Percentiles rank a stretch among this genome's conserved stretches.
These are phyloP conservation scores for Fusarium chuoi DNA, from an alignment of 2,329 filamentous ascomycete species.

Conservation along the genomic window DNA sequence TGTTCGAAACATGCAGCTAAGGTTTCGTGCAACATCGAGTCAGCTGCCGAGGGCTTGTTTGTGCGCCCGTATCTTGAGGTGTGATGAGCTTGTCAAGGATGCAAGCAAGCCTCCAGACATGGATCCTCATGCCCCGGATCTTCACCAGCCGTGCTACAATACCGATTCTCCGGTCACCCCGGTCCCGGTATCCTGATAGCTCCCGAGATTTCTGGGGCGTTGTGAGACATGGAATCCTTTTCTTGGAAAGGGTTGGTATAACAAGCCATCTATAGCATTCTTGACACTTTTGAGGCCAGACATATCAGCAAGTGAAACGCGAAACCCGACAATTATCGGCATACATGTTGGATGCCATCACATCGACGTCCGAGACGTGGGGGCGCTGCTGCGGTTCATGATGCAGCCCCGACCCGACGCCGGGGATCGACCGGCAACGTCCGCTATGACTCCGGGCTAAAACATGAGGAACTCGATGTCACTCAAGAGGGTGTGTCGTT, in stretches of 20 bases:
- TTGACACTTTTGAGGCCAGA: not conserved
- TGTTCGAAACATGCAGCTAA: not conserved
- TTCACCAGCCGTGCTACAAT: constrained; percentile 13
- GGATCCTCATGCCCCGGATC: constrained; percentile 5
- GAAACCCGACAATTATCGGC: constrained; percentile 12
- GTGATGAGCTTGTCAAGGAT: not conserved
- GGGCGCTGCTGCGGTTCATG: not conserved
- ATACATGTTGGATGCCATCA: not conserved
- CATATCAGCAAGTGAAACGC: constrained; percentile 3
- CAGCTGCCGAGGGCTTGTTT: constrained; percentile 4
- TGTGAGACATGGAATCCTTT: constrained; percentile 28
- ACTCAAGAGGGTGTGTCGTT: not conserved
- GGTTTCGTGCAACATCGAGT: constrained; percentile 9
- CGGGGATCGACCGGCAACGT: constrained; percentile 25
- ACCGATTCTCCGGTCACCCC: constrained; percentile 26
- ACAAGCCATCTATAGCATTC: constrained; percentile 2
- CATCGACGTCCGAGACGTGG: not conserved
- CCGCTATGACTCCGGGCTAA: constrained; percentile 18
- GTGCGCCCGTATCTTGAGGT: not conserved
- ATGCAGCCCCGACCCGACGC: not conserved
- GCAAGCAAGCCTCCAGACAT: constrained; percentile 6
- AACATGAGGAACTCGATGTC: not conserved
- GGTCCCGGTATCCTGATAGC: constrained; percentile 1
- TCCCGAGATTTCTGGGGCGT: constrained; percentile 7
- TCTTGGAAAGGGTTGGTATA: not conserved